Evolutionary conservation across 345 rosid genomes (phyloP).

Genomic region (Acer saccharum): DNA sequence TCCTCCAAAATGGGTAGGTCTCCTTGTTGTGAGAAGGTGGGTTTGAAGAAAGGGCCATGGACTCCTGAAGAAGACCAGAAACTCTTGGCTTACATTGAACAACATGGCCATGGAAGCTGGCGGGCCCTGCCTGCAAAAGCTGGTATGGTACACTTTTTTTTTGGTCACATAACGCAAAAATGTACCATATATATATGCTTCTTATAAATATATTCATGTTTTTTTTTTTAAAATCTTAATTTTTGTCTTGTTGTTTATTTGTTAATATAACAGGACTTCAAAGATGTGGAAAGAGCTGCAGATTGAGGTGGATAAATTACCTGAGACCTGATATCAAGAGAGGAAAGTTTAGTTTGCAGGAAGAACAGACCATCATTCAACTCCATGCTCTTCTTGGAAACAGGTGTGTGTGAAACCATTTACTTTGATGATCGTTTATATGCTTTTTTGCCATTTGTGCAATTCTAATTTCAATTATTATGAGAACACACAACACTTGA

Average conservation of each 20-base stretch:
- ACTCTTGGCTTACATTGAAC: slow-evolving; percentile 48
- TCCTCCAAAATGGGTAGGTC: slow-evolving; percentile 33
- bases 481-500: neutral
- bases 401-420: slow-evolving; percentile 29
- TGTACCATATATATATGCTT: neutral
- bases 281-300: slow-evolving; percentile 68
- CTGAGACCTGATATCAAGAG: slow-evolving; percentile 61
- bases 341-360: slow-evolving; percentile 56
- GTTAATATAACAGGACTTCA: slow-evolving; percentile 40
- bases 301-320: slow-evolving; percentile 68
- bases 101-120: slow-evolving; percentile 62
- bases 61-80: slow-evolving; percentile 67
- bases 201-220: too few species aligned
- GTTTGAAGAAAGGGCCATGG: slow-evolving; percentile 69
- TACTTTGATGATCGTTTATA: neutral
- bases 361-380: slow-evolving; percentile 59
- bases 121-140: slow-evolving; percentile 56
- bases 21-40: slow-evolving; percentile 51
- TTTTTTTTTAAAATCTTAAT: too few species aligned
- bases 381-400: slow-evolving; percentile 64
- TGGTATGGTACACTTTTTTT: slow-evolving; percentile 37
- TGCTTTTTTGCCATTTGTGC: too few species aligned
- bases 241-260: neutral
- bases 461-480: too few species aligned
- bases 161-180: neutral